Base-by-base conservation (phyloP, 495 filamentous ascomycete genomes). In the Annulohypoxylon bovei region DNA sequence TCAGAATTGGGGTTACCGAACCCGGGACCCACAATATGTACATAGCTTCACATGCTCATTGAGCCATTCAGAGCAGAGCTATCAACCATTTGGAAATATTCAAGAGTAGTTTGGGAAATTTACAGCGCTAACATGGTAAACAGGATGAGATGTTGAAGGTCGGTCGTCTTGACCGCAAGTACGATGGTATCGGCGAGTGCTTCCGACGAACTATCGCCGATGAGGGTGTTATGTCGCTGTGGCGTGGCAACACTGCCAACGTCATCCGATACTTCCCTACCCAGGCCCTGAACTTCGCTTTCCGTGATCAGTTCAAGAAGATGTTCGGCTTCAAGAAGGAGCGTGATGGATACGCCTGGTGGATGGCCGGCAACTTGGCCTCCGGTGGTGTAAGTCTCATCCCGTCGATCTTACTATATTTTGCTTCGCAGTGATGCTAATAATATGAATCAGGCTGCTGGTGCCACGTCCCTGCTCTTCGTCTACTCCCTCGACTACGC, bases 291-390 rank as follows among this genome's bases (percentile, higher is more conserved):
- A 99, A 99, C 93, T 99, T 99, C 82, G 95, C 95, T 79, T 99
- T 99, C 95, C 96, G 96, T 86, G 95, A 99, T 83, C 97, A 94
- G 89, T 99, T 97, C 92, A 99, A 99, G 93, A 86, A 90, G 74
- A 97, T 98, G 95, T 99, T 99, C 91, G 91, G 92, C 81, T 99
- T 91, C 92, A 99, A 98, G 93, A 98, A 98, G 91, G 95, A 99
- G 58, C 89, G 91, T 84, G 95, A 99, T 85, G 95, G 95, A 76
- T 99, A 99, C 83, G 82, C 83, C 79, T 97, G 95, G 93, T 98
- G 95, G 95, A 99, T 99, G 95, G 90, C 89, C 78, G 95, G 95
- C 88, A 99, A 99, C 92, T 88, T 99, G 85, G 95, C 95, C 81
- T 99, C 95, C 78, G 95, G 95, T 92, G 95, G 96, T 97, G 95